Evolutionary conservation across 2,329 filamentous ascomycete genomes (phyloP).

Genomic region (Scorias spongiosa): DNA sequence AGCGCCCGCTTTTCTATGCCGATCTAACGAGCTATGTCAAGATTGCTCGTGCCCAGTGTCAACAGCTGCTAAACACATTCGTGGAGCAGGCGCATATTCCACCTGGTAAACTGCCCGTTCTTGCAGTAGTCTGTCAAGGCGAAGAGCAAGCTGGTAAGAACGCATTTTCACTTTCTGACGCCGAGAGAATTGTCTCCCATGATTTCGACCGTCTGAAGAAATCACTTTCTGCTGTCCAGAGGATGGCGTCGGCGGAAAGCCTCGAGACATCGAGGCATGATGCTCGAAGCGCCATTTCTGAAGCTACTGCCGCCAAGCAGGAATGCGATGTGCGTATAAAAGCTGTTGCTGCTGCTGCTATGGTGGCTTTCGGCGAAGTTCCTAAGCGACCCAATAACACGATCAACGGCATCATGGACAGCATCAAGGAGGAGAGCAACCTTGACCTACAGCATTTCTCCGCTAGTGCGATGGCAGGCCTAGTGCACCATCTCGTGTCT

Average conservation of each 20-base stretch:
- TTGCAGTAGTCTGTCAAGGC: conserved; percentile 87
- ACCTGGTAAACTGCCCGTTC: conserved; percentile 55
- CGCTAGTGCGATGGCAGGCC: conserved; percentile 64
- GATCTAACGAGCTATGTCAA: conserved; percentile 85
- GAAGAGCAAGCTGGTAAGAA: conserved; percentile 81
- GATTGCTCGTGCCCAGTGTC: conserved; percentile 78
- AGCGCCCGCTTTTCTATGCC: conserved; percentile 68
- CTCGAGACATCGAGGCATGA: conserved; percentile 62
- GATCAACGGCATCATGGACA: conserved; percentile 98
- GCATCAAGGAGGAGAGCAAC: conserved; percentile 89
- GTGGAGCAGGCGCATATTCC: conserved; percentile 76
- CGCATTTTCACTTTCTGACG: conserved; percentile 77
- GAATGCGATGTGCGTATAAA: conserved; percentile 73
- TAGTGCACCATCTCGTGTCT: conserved; percentile 75
- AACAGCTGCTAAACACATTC: conserved; percentile 80
- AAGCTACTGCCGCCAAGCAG: conserved; percentile 65
- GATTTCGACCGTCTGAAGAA: conserved; percentile 86
- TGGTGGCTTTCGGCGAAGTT: conserved; percentile 73
- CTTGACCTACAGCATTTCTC: conserved; percentile 75
- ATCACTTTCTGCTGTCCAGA: conserved; percentile 72
- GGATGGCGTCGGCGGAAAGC: conserved; percentile 66
- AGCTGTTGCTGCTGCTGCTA: conserved; percentile 70
- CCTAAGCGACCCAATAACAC: conserved; percentile 87
- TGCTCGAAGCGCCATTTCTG: conserved; percentile 57
- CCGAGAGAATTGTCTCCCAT: conserved; percentile 69